Percentiles rank a stretch among this genome's conserved stretches.
These are phyloP conservation scores for Fusarium proliferatum DNA, from an alignment of 2,329 filamentous ascomycete species.

Conservation along the genomic window DNA sequence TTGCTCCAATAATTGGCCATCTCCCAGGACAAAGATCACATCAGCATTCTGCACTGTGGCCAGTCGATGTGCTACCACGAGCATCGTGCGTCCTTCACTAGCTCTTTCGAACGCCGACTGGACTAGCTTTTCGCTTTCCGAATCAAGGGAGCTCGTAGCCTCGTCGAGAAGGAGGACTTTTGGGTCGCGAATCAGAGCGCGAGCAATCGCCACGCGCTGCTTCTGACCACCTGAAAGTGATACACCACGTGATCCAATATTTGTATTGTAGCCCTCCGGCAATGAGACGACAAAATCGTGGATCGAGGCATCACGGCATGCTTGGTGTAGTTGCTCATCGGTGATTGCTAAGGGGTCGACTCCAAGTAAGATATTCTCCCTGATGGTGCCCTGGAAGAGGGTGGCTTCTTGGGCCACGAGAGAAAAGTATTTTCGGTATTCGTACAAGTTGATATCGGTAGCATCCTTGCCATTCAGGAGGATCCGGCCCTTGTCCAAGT, in stretches of 20 bases:
- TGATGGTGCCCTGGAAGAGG: conserved; percentile 75
- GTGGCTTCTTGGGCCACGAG: conserved; percentile 81
- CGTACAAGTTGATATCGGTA: conserved; percentile 64
- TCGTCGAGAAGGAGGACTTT: conserved; percentile 77
- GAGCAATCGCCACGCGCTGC: conserved; percentile 76
- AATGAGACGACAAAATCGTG: conserved; percentile 77
- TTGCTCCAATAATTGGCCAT: conserved; percentile 66
- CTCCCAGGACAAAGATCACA: conserved; percentile 81
- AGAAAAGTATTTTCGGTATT: conserved; percentile 73
- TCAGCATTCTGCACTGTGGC: conserved; percentile 83
- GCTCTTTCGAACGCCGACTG: conserved; percentile 76
- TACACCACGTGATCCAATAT: conserved; percentile 74
- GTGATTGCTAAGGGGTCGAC: conserved; percentile 65
- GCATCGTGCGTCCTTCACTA: conserved; percentile 69
- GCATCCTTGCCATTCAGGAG: conserved; percentile 72
- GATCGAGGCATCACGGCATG: conserved; percentile 72
- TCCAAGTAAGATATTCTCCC: conserved; percentile 76
- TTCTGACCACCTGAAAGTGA: conserved; percentile 78
- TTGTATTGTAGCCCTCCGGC: conserved; percentile 74
- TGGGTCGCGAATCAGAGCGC: conserved; percentile 74
- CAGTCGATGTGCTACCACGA: conserved; percentile 82
- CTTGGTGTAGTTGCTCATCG: conserved; percentile 63
- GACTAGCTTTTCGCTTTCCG: conserved; percentile 69
- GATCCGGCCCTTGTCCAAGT: conserved; percentile 71
- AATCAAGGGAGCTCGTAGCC: conserved; percentile 76